These are phyloP conservation scores for Pleurotus tuber-regium DNA, from an alignment of 768 basidiomycete species.

Conservation along the genomic window DNA sequence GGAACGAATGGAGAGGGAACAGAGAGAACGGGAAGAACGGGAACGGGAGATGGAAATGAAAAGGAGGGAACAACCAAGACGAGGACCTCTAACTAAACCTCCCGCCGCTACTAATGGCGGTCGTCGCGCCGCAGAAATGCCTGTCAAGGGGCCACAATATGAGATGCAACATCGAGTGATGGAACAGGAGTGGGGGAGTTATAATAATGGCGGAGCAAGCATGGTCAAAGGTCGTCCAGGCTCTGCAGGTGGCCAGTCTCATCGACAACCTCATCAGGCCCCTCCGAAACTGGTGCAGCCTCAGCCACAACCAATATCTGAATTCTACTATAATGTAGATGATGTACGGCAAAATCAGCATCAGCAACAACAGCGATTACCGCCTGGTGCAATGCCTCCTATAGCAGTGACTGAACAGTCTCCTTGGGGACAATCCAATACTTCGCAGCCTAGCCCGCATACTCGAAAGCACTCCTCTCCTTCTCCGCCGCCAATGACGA, in stretches of 20 bases:
- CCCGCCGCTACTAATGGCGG: conserved; percentile 43
- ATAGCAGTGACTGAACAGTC: conserved; percentile 31
- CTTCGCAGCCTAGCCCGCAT: conserved; percentile 9
- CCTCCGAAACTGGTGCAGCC: conserved; percentile 25
- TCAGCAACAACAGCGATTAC: conserved; percentile 40
- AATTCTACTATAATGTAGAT: conserved; percentile 38
- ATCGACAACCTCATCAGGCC: conserved; percentile 23
- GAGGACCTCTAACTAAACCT: conserved; percentile 68
- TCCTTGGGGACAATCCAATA: neutral
- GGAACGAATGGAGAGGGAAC: conserved; percentile 31
- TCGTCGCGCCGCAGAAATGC: conserved; percentile 77
- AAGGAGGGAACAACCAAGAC: conserved; percentile 50
- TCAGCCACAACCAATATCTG: conserved; percentile 27
- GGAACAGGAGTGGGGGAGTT: conserved; percentile 76
- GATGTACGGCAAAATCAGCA: conserved; percentile 24
- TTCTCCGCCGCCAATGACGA: conserved; percentile 27
- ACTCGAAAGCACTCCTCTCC: conserved; percentile 27
- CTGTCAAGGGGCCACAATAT: conserved; percentile 86
- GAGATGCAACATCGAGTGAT: conserved; percentile 93
- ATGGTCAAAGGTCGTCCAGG: conserved; percentile 30
- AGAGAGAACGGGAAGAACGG: conserved; percentile 40
- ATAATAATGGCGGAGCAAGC: conserved; percentile 21
- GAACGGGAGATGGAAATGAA: conserved; percentile 52
- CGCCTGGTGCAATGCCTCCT: conserved; percentile 66
- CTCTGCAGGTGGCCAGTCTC: conserved; percentile 14